Evolutionary conservation across 768 basidiomycete genomes (phyloP), one percentile per base, ranked within the genome.

Genomic region (Inosperma sp.): DNA sequence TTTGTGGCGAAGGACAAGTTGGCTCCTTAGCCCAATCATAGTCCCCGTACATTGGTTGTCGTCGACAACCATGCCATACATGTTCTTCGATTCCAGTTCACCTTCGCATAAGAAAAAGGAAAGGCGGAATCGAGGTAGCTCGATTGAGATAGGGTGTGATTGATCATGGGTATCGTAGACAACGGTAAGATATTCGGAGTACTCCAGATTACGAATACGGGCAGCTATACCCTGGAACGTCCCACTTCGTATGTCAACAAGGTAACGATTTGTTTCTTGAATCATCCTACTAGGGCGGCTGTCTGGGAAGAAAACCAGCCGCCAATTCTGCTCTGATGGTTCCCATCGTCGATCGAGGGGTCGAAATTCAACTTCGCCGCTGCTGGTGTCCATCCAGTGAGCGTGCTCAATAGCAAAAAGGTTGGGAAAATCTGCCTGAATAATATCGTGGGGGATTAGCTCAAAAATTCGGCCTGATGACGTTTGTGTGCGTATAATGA

Each of bases 11-110:
- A 74, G 65, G 34, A 78, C 66, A 4, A 79, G 65, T 14, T 77
- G 70, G 30, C 61, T 68, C 26, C 41, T 31, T 26, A 80, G 56
- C 13, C 78, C 79, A 31, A 76, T 67, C 57, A 81, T 59, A 1
- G 75, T 71, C 1, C 75, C 75, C 1, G 61, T 60, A 1, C 66
- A 74, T 51, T 79, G 79, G 30, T 62, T 43, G 3, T 44, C 1
- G 45, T 77, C 74, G n/a, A 78, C 62, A 13, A 72, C 59, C 66
- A 75, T 76, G 17, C 62, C 65, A 10, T 69, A 68, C 27, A 76
- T 62, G 31, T 74, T 74, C 7, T 52, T 62, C 30, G 70, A 77
- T 50, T 73, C 69, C 19, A 79, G 56, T 13, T 60, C 57, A 2
- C 58, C 59, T 1, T 60, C 37, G 25, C 69, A 64, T 17, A 75